Conservation (phyloP, 1,284 basidiomycete genomes). For the Mycena citricolor region DNA sequence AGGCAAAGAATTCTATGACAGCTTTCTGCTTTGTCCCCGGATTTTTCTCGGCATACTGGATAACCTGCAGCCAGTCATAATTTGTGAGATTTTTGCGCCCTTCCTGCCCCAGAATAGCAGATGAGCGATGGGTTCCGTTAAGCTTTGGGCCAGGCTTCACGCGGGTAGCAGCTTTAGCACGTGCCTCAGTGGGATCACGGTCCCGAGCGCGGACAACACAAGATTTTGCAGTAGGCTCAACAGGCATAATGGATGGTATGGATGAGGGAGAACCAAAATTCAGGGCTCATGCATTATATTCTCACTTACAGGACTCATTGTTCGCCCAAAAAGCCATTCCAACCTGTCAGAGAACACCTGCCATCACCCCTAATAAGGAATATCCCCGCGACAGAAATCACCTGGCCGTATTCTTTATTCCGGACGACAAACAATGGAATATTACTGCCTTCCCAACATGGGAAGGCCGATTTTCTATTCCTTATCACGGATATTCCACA, state of each 20-base stretch:
- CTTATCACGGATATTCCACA: slow-evolving; percentile 6
- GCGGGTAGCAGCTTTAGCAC: neutral
- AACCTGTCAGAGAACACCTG: no score
- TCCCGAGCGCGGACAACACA: neutral
- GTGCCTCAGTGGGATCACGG: neutral
- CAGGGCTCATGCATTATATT: neutral
- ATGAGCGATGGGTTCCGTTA: slow-evolving; percentile 1
- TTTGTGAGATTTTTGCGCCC: slow-evolving; percentile 20
- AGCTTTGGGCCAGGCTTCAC: slow-evolving; percentile 12
- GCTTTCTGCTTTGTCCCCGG: slow-evolving; percentile 14
- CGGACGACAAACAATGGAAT: slow-evolving; percentile 9
- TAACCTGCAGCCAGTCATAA: slow-evolving; percentile 23
- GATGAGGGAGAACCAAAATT: neutral
- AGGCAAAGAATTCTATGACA: slow-evolving; percentile 21
- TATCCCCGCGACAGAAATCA: neutral
- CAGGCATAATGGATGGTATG: neutral
- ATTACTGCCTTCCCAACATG: slow-evolving; percentile 3
- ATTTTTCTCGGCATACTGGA: slow-evolving; percentile 21
- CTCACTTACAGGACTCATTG: neutral
- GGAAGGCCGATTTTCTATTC: neutral
- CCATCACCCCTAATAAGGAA: slow-evolving; percentile 3
- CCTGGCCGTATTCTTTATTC: slow-evolving; percentile 7
- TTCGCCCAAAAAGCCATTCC: no score
- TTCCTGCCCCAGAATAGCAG: neutral
- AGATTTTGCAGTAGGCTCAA: no score